phyloP scores from a whole-genome alignment of 2,329 filamentous ascomycete genomes.

The Tolypocladium inflatum region DNA sequence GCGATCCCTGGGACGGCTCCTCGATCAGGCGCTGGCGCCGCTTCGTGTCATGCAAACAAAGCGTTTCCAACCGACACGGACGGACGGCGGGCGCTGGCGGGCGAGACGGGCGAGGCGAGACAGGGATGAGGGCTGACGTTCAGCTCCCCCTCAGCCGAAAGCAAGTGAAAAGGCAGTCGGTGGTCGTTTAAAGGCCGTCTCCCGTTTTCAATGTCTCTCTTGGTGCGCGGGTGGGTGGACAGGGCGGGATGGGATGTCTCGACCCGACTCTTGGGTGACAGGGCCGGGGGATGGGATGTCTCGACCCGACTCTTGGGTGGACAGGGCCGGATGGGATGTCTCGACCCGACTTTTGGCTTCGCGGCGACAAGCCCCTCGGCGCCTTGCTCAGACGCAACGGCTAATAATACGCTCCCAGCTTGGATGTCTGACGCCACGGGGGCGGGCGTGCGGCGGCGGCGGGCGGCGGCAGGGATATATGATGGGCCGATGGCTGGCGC shows the following conservation, averaged over 20 bases:
- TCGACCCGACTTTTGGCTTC: no score
- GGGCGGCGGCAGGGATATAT: not conserved
- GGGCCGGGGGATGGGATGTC: not conserved
- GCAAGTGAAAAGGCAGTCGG: not conserved
- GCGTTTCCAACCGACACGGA: not conserved
- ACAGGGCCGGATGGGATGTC: not conserved
- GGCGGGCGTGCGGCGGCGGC: not conserved
- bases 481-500: not conserved
- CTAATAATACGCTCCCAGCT: not conserved
- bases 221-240: no score
- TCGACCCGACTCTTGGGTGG: no score
- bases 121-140: not conserved
- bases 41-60: not conserved
- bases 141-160: not conserved
- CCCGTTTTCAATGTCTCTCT: no score
- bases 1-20: not conserved
- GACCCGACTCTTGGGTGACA: no score
- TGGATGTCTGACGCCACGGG: not conserved
- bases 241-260: not conserved
- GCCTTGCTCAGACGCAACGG: not conserved
- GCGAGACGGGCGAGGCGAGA: not conserved
- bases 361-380: no score
- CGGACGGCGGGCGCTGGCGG: no score
- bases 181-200: not conserved
- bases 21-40: not conserved